Evolutionary conservation across 352 stramenopile species (phyloP), one percentile per base, ranked within the genome.

Genomic region (Phytopythium helicoides): DNA sequence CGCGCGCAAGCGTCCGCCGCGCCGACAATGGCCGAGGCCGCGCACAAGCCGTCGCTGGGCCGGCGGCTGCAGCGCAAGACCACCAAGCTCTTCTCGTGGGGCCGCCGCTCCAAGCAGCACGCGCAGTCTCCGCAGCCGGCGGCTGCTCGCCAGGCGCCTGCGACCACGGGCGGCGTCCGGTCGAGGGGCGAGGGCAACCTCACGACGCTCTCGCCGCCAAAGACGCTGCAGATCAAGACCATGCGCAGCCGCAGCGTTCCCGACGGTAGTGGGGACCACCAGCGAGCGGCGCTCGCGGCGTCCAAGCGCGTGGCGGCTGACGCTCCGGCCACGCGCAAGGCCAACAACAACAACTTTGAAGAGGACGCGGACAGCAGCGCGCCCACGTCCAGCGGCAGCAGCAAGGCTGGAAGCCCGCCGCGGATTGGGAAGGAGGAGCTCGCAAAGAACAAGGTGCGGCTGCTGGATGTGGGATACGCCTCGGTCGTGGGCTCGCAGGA

Each of bases 401-500:
- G 42, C 3, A 23, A 33, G 28, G 28, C 15, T 16, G 33, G 50
- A 5, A 9, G 36, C 6, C 50, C 44, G 45, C 40, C 55, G 19
- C 54, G 45, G 11, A 38, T 56, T 3, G 54, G 33, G n/a, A 58
- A 52, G 47, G 16, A 34, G 15, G 16, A 22, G n/a, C 2, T 25
- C 18, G 19, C 33, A 10, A 71, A 66, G 45, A 78, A 73, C 42
- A n/a, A 46, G 31, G 70, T 84, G 49, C 42, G 31, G 42, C 40
- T 76, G 34, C 47, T 77, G 37, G 58, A 76, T 33, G 51, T 84
- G 35, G 76, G 71, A 11, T 63, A 63, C 11, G 49, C 70, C 15
- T 80, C 75, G 0, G 58, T 68, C 11, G 75, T 87, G 49, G 76
- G 74, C 7, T 62, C 49, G n/a, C 74, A 72, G 40, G 75, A 72